phyloP scores from a whole-genome alignment of 345 rosid genomes.

The Eucalyptus tenuipes region DNA sequence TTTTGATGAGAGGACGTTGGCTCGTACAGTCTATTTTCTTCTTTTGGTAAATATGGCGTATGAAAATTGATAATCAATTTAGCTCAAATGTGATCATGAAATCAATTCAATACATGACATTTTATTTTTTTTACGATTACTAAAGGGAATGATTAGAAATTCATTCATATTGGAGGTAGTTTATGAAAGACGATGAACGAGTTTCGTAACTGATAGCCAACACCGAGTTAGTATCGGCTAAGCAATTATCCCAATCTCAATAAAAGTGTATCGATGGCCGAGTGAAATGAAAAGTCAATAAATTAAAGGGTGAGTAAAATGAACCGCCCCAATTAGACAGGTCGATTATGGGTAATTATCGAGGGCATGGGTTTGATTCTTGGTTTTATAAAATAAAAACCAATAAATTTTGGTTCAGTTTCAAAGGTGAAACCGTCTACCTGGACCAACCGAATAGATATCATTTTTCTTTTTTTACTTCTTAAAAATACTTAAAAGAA shows the following conservation, averaged over 20 bases:
- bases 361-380: background rate
- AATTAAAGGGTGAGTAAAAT: background rate
- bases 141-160: background rate
- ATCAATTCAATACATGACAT: background rate
- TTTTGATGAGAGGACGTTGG: background rate
- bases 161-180: background rate
- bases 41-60: background rate
- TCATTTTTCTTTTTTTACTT: too few relatives aligned
- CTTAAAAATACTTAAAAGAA: too few relatives aligned
- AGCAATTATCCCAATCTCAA: background rate
- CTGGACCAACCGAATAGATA: accelerated
- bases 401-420: background rate
- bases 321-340: accelerated
- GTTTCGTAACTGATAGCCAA: accelerated
- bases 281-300: background rate
- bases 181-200: background rate
- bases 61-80: background rate
- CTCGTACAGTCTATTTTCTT: background rate
- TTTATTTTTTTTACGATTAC: too few relatives aligned
- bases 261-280: background rate
- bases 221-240: accelerated
- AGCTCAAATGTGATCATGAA: background rate
- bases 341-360: accelerated
- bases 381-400: too few relatives aligned
- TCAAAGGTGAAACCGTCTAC: background rate